Percentiles rank a stretch among this genome's conserved stretches.
These are phyloP conservation scores for Castanospermum australe DNA, from an alignment of 306 rosid genomes.

Conservation along the genomic window DNA sequence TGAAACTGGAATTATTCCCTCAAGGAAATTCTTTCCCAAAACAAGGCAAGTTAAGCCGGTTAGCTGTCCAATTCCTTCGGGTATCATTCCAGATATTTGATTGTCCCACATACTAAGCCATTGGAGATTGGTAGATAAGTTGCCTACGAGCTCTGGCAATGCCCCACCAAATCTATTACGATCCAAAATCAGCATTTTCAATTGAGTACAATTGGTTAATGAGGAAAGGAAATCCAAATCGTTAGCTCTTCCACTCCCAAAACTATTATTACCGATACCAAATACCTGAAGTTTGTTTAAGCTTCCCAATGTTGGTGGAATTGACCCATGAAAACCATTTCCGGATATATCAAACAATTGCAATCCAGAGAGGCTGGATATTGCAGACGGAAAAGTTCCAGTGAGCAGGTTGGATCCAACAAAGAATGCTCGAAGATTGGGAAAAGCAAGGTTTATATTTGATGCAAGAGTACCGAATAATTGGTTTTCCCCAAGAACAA, in stretches of 20 bases:
- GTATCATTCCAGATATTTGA: conserved; percentile 31
- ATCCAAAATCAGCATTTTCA: fast-evolving
- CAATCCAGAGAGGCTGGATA: conserved; percentile 25
- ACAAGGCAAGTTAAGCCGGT: not conserved
- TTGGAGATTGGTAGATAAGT: not conserved
- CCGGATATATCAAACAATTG: not conserved
- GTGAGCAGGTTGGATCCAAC: not conserved
- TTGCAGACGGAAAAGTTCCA: conserved; percentile 13
- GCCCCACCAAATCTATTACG: conserved; percentile 14
- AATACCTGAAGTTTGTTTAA: not conserved
- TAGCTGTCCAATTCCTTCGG: conserved; percentile 23
- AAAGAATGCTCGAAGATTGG: not conserved
- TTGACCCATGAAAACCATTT: conserved; percentile 16
- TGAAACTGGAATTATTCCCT: conserved; percentile 28
- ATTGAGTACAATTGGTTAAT: conserved; percentile 28
- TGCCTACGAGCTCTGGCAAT: conserved; percentile 15
- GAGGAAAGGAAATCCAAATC: conserved; percentile 35
- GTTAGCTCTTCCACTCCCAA: conserved; percentile 11
- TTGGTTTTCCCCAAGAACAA: not conserved
- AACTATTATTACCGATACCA: not conserved
- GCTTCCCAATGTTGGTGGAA: conserved; percentile 19
- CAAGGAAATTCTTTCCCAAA: not conserved
- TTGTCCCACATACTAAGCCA: not conserved
- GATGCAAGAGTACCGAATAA: conserved; percentile 12
- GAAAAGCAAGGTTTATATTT: conserved; percentile 23